Conservation (phyloP, 2,329 filamentous ascomycete species). For the Alternaria triticimaculans region DNA sequence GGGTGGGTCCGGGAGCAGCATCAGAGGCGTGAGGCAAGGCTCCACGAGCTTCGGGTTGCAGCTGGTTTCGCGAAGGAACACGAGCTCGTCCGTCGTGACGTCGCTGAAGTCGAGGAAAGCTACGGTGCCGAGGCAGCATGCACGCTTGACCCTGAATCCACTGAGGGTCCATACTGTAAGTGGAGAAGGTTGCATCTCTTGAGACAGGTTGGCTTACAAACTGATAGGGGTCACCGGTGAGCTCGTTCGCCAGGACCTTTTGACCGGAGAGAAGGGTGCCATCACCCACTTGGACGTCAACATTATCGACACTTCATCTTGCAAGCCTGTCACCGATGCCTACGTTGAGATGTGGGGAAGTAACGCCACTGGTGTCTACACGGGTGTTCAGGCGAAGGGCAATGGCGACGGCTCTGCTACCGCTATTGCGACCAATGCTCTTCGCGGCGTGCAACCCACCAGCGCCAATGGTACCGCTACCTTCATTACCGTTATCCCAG, state of each 20-base stretch:
- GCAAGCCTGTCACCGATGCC: conserved; percentile 58
- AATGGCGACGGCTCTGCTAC: conserved; percentile 40
- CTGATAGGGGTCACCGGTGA: conserved; percentile 55
- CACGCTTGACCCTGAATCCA: conserved; percentile 43
- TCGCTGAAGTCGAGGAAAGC: conserved; percentile 31
- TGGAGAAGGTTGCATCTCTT: not conserved
- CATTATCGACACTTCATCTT: conserved; percentile 61
- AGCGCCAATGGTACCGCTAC: conserved; percentile 56
- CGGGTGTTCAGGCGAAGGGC: conserved; percentile 51
- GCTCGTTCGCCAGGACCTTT: conserved; percentile 57
- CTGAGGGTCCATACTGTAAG: conserved; percentile 46
- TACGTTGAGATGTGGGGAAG: conserved; percentile 61
- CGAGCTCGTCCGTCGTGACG: conserved; percentile 38
- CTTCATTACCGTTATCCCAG: conserved; percentile 58
- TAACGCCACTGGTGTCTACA: conserved; percentile 53
- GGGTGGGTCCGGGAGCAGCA: conserved; percentile 46
- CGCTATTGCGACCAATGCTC: conserved; percentile 46
- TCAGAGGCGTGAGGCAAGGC: conserved; percentile 46
- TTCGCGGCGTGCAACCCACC: conserved; percentile 58
- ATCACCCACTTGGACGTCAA: conserved; percentile 61
- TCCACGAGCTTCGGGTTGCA: conserved; percentile 48
- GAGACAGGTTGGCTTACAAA: conserved; percentile 11
- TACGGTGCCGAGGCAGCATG: conserved; percentile 39
- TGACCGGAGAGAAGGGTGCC: conserved; percentile 58
- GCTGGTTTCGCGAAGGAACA: conserved; percentile 43